Conservation (phyloP, 352 stramenopile species). For the Phytophthora sansomeana region DNA sequence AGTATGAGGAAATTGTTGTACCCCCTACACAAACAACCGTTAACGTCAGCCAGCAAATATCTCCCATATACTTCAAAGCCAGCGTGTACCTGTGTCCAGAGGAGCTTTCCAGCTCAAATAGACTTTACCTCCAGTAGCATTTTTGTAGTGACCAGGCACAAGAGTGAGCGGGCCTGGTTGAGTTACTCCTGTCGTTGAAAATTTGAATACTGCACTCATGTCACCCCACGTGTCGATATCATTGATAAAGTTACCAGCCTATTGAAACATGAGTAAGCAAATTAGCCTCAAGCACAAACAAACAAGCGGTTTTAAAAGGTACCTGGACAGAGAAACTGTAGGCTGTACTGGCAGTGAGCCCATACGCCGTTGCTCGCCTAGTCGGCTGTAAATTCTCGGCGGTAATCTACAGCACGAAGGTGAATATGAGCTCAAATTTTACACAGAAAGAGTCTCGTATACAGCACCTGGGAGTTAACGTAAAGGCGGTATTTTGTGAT, state of each 20-base stretch:
- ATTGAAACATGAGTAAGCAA: neutral
- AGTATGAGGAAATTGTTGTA: conserved; percentile 43
- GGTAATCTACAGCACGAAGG: conserved; percentile 20
- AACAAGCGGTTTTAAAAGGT: neutral
- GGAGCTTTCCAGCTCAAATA: conserved; percentile 56
- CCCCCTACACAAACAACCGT: conserved; percentile 36
- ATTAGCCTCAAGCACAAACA: neutral
- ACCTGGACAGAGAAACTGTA: conserved; percentile 70
- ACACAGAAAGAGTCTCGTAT: neutral
- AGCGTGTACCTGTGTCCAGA: conserved; percentile 48
- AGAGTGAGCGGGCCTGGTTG: conserved; percentile 48
- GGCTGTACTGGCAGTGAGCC: conserved; percentile 38
- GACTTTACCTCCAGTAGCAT: conserved; percentile 62
- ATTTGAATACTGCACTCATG: conserved; percentile 36
- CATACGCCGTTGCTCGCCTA: conserved; percentile 26
- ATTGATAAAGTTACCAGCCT: conserved; percentile 57
- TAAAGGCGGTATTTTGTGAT: conserved; percentile 75
- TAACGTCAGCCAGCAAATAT: neutral
- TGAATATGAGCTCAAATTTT: neutral
- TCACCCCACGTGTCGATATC: conserved; percentile 56
- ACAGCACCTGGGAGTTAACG: conserved; percentile 26
- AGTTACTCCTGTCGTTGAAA: conserved; percentile 41
- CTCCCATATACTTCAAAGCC: neutral
- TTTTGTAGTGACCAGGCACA: conserved; percentile 15
- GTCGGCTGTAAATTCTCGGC: conserved; percentile 21